A percentile compares a stretch with the other conserved stretches of the same genome.
Conservation (phyloP, 1,139 yeast genomes). For the Geotrichum citri-aurantii region DNA sequence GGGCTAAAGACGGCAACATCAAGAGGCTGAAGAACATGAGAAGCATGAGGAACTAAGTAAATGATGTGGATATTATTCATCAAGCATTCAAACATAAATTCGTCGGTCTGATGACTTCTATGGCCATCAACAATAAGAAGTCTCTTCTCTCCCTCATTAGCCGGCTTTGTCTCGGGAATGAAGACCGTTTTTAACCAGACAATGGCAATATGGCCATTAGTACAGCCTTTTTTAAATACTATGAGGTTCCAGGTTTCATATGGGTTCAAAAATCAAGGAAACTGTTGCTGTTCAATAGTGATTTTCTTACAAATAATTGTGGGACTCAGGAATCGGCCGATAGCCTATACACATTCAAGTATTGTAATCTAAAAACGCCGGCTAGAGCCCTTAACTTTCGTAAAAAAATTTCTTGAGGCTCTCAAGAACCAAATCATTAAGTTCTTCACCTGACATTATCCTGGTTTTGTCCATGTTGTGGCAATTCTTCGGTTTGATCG, state of each 20-base stretch:
- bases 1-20: not conserved
- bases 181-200: not conserved
- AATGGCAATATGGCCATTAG: not conserved
- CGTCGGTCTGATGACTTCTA: not conserved
- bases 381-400: not conserved
- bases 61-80: not conserved
- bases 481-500: not conserved
- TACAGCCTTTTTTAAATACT: not conserved
- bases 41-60: not conserved
- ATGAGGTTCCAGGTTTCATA: not conserved
- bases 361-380: not conserved
- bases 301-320: not conserved
- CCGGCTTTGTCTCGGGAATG: not conserved
- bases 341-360: not conserved
- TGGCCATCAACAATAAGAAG: not conserved
- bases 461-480: not conserved
- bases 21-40: not conserved
- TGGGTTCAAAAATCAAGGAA: not conserved
- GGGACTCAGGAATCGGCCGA: not conserved
- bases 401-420: too few species aligned
- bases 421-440: not conserved
- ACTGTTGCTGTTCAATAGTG: not conserved
- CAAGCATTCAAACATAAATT: not conserved
- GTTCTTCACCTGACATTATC: not conserved
- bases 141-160: not conserved